phyloP scores from a whole-genome alignment of 768 basidiomycete species.

The Xerocomellus intermedius region DNA sequence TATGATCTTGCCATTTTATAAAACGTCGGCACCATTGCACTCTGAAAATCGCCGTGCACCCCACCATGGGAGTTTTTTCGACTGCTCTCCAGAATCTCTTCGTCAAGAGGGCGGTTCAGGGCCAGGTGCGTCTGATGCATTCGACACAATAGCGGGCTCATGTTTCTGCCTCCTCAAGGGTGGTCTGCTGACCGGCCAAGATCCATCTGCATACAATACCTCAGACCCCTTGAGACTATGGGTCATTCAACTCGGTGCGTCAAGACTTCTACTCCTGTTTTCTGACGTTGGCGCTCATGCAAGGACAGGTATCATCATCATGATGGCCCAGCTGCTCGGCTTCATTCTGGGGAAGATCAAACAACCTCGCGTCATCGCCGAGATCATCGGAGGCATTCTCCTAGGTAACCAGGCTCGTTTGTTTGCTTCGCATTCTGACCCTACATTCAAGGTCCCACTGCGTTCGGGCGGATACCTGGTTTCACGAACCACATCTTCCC shows the following conservation, averaged over 20 bases:
- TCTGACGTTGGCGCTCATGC: neutral
- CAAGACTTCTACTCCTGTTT: neutral
- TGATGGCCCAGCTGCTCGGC: conserved; percentile 76
- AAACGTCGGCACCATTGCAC: neutral
- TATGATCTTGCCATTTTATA: conserved; percentile 1
- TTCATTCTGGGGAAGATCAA: conserved; percentile 63
- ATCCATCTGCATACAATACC: conserved; percentile 62
- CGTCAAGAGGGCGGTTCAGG: conserved; percentile 22
- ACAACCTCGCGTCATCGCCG: conserved; percentile 92
- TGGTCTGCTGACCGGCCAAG: conserved; percentile 73
- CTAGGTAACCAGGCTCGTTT: conserved; percentile 53
- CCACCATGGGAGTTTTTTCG: conserved; percentile 43
- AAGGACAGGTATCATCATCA: conserved; percentile 63
- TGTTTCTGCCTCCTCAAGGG: conserved; percentile 43
- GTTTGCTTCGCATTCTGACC: conserved; percentile 55
- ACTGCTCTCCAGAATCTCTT: conserved; percentile 11
- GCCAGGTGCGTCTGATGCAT: conserved; percentile 24
- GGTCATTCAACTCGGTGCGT: conserved; percentile 72
- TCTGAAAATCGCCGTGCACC: neutral
- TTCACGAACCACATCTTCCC: conserved; percentile 91
- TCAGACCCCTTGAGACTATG: conserved; percentile 72
- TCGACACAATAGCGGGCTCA: neutral
- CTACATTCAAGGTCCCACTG: conserved; percentile 40
- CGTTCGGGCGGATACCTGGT: conserved; percentile 79
- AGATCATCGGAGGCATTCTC: conserved; percentile 87